Evolutionary conservation across 208 protist species (phyloP), one percentile per base, ranked within the genome.

Genomic region (Leishmania arabica): DNA sequence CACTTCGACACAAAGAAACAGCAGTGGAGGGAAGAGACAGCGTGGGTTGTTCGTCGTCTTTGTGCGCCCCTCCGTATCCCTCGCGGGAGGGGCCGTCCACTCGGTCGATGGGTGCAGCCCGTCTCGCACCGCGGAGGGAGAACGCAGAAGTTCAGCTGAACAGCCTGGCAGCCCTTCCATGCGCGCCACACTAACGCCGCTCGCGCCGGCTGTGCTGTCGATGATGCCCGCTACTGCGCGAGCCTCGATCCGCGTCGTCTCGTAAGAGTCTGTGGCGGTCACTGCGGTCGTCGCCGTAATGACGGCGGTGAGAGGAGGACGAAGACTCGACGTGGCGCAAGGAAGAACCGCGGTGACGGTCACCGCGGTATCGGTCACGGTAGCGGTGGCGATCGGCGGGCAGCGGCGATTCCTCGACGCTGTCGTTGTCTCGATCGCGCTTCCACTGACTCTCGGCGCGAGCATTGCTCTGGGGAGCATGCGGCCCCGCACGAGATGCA

Each of bases 261-360:
- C 69, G 37, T 6, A 31, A 15, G 27, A 7, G 27, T 3, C 42
- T 19, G 31, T 53, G 69, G n/a, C 27, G 69, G 27, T 53, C 69
- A 31, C 69, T 9, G 27, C 45, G 45, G 69, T 73, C 21, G 42
- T 42, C 1, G 53, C 53, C 53, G 51, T 49, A 72, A 54, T 56
- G 51, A 47, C 58, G 70, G 51, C 17, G 79, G 27, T 73, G 64
- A 9, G 79, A 74, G 37, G n/a, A 42, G 6, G 75, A 37, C 31
- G 58, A n/a, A 19, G 79, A 73, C 56, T 53, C 19, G 3, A 37
- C 40, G 45, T 45, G 45, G 19, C 51, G 58, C 79, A n/a, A 58
- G 34, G 47, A 40, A 34, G 73, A 53, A 54, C n/a, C 42, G 64
- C 27, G 31, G 4, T n/a, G 69, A 73, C 47, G 64, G 27, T 75